Evolutionary conservation across 306 rosid genomes (phyloP).

Genomic region (Quercus glauca): DNA sequence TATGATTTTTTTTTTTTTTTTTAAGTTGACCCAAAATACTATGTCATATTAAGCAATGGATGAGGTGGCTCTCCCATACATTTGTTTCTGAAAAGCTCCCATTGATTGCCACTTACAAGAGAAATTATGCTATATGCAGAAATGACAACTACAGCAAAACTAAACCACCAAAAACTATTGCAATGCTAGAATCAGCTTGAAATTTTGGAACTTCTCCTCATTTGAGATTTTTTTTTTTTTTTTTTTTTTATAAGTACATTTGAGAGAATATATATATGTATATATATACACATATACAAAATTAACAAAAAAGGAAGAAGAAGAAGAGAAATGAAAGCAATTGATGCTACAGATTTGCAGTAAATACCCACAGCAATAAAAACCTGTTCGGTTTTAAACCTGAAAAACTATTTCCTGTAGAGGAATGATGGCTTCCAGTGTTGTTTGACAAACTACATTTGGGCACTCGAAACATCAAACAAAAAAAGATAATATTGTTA

Average conservation of each 20-base stretch:
- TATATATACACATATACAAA: too few relatives aligned
- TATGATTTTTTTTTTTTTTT: neutral
- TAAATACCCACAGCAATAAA: too few relatives aligned
- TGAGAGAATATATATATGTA: too few relatives aligned
- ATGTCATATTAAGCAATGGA: neutral
- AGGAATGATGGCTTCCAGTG: neutral
- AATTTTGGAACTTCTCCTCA: neutral
- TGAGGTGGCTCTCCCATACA: neutral
- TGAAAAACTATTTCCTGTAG: neutral
- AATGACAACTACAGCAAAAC: too few relatives aligned
- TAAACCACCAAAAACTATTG: too few relatives aligned
- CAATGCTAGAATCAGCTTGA: too few relatives aligned
- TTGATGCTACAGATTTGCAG: too few relatives aligned
- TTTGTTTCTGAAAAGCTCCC: neutral
- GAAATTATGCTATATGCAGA: too few relatives aligned
- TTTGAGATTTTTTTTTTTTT: neutral
- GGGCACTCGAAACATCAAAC: too few relatives aligned
- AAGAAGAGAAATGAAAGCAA: neutral
- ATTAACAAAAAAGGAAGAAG: too few relatives aligned
- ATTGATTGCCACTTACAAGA: neutral
- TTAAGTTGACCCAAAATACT: neutral
- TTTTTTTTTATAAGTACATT: neutral
- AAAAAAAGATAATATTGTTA: too few relatives aligned
- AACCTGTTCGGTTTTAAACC: neutral
- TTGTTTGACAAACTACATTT: neutral